These are phyloP conservation scores for Friedmanniomyces endolithicus DNA, from an alignment of 495 filamentous ascomycete genomes.

Conservation along the genomic window DNA sequence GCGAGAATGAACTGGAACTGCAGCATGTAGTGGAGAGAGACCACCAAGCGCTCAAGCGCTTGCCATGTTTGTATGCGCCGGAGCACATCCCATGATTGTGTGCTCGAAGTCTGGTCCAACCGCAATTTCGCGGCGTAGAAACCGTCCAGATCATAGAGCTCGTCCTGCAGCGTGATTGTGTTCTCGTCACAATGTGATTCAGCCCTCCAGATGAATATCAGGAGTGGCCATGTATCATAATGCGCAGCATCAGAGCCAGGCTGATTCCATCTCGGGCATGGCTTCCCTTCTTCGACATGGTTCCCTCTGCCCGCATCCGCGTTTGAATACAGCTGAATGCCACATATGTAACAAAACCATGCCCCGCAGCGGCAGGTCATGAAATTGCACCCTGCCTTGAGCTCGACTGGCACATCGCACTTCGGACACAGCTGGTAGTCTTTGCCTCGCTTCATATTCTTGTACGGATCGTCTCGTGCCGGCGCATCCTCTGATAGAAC, in stretches of 20 bases:
- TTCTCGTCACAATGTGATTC: not conserved
- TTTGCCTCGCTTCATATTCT: not conserved
- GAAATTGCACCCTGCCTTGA: not conserved
- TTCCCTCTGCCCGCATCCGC: not conserved
- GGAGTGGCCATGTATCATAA: not conserved
- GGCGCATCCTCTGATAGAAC: not conserved
- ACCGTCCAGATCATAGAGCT: too few species aligned
- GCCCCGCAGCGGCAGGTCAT: not conserved
- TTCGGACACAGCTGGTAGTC: not conserved
- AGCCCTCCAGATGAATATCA: not conserved
- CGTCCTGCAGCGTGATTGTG: too few species aligned
- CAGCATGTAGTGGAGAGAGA: too few species aligned
- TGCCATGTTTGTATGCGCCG: too few species aligned
- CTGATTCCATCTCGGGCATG: not conserved
- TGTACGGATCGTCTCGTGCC: not conserved
- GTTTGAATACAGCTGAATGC: not conserved
- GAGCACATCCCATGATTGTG: too few species aligned
- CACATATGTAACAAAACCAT: not conserved
- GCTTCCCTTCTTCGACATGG: not conserved
- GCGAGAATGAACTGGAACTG: too few species aligned
- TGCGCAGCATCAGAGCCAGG: not conserved
- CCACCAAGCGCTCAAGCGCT: too few species aligned
- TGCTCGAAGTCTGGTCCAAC: too few species aligned
- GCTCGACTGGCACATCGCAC: not conserved
- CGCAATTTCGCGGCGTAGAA: too few species aligned